Base-by-base conservation (phyloP, 2,329 filamentous ascomycete genomes). In the Sporothrix sp. region DNA sequence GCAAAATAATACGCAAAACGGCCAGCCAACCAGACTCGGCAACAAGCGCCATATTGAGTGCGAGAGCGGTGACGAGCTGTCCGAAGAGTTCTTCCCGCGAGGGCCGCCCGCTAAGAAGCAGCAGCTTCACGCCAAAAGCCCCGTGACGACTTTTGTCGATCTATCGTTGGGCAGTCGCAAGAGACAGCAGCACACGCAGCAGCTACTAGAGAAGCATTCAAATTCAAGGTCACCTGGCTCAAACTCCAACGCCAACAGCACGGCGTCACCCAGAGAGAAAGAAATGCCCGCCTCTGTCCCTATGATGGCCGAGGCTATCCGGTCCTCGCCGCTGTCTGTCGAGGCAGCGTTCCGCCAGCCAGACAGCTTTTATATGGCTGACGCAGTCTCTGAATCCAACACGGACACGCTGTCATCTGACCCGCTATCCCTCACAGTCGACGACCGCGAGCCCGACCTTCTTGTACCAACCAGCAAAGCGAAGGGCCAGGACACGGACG, bases 291-390 rank as follows among this genome's bases (percentile, higher is more conserved):
- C 37, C 10, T 13, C 9, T 6, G 13, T 39, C 3, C 33, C 45
- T 21, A 28, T 38, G 20, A 21, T 35, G 20, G 30, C 27, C 5
- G n/a, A 51, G 36, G 30, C 11, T 7, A 52, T 50, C 2, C n/a
- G 40, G 13, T 16, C 27, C 6, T 25, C 2, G 4, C 52, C 46
- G 2, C 37, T 56, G 7, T 37, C 11, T 4, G 50, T 56, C 18
- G 14, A 20, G 13, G 35, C 37, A 2, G 54, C 54, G 2, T 52
- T 54, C 20, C 40, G 50, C 11, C 49, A 25, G 8, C 54, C 54
- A 1, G 7, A 14, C 4, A n/a, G 35, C 3, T n/a, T 27, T 1
- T 42, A 51, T 13, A 11, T 30, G 21, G 11, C 40, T 3, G 35
- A 32, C 21, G 25, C 16, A 6, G 23, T n/a, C 25, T 28, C 10